Conservation (phyloP, 352 stramenopile genomes). For the Phytophthora fragariaefolia region DNA sequence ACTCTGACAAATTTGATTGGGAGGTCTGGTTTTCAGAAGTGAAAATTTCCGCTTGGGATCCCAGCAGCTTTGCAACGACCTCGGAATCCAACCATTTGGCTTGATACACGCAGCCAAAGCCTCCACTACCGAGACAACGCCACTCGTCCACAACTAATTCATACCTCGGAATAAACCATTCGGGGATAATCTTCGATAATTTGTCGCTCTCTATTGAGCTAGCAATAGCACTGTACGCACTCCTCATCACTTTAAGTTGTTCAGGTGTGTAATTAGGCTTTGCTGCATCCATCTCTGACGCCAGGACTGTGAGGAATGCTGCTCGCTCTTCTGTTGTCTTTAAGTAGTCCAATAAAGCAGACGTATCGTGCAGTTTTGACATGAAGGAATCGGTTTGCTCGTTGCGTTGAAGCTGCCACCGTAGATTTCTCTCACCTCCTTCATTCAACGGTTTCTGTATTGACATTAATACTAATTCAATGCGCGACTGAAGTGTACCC, state of each 20-base stretch:
- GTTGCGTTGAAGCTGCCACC: slow-evolving; percentile 1
- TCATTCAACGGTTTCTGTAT: no score
- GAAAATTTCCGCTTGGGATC: neutral
- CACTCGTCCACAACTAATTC: neutral
- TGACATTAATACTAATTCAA: neutral
- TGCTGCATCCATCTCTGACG: slow-evolving; percentile 4
- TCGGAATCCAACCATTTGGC: slow-evolving; percentile 20
- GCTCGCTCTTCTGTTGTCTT: slow-evolving; percentile 5
- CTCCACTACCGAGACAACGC: neutral
- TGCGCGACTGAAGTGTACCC: neutral
- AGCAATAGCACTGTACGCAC: neutral
- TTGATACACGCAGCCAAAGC: neutral
- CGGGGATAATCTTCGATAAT: neutral
- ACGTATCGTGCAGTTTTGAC: neutral
- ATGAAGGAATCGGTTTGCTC: slow-evolving; percentile 1
- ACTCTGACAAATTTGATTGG: neutral
- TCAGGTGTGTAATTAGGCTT: slow-evolving; percentile 1
- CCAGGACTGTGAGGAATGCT: neutral
- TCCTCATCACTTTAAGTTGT: neutral
- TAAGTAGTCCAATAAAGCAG: slow-evolving; percentile 8
- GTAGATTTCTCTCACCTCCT: neutral
- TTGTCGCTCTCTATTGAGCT: neutral
- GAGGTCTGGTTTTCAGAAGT: neutral
- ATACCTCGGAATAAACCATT: neutral
- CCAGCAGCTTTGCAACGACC: slow-evolving; percentile 16